Conservation (phyloP, 306 rosid species). For the Arachis hypogaea region DNA sequence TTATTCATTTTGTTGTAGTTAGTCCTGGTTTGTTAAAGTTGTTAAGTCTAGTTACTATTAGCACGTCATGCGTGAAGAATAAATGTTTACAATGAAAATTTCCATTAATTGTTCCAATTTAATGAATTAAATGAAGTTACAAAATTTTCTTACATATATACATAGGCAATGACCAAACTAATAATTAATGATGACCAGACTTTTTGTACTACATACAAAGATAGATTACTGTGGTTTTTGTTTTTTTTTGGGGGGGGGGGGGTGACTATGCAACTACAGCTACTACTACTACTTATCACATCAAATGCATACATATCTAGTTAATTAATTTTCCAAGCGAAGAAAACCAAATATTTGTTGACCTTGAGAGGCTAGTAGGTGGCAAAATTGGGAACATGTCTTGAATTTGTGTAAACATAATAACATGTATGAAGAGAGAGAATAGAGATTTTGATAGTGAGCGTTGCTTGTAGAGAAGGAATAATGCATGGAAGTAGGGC, state of each 20-base stretch:
- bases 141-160: background rate
- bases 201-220: constrained; percentile 1
- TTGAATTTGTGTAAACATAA: constrained; percentile 18
- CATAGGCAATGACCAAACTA: constrained; percentile 13
- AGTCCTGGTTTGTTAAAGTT: background rate
- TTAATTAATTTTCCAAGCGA: constrained; percentile 47
- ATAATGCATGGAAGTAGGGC: background rate
- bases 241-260: constrained; percentile 13
- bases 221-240: background rate
- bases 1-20: background rate
- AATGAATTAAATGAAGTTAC: background rate
- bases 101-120: background rate
- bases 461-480: constrained; percentile 18
- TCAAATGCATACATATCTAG: constrained; percentile 32
- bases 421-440: background rate
- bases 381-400: constrained; percentile 37
- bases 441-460: constrained; percentile 20
- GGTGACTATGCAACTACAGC: constrained; percentile 30
- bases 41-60: background rate
- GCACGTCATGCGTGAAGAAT: background rate
- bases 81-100: constrained; percentile 6
- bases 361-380: constrained; percentile 33
- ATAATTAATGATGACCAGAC: constrained; percentile 3
- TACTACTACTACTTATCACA: constrained; percentile 30
- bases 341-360: constrained; percentile 41